Base-by-base conservation (phyloP, 495 filamentous ascomycete genomes). In the Podospora comata region DNA sequence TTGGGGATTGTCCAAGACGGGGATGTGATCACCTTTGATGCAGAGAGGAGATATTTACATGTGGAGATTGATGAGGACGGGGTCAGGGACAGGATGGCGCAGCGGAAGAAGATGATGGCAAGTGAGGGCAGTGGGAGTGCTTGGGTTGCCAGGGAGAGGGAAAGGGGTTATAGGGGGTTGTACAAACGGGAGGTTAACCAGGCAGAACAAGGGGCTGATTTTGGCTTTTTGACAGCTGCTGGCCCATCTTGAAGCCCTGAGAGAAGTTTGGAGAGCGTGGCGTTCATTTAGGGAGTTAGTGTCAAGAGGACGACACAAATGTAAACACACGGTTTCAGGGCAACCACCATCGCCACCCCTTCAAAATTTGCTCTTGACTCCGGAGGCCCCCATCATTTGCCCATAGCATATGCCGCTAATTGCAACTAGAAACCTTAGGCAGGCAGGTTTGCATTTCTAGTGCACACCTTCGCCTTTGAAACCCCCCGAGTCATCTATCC, bases 141-240 rank as follows among this genome's bases (percentile, higher is more conserved):
- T 13, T 81, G 77, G 70, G 74, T 74, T 67, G 72, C 67, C 27
- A 79, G 82, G 65, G 77, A 77, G 67, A 70, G 63, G 30, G 79
- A 78, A 68, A 80, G 88, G 67, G 88, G 88, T 11, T 91, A 90
- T 73, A 78, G 83, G n/a, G 88, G 85, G 0, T 76, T 91, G 73
- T 91, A 89, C 78, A 83, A 87, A 81, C 79, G 85, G 64, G 81
- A 82, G 62, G 88, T 91, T 3, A 89, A 88, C 58, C 85, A 88
- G 73, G 87, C 88, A 2, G 83, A 90, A 71, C 73, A 86, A 7
- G 88, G 88, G 1, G 86, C 80, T 3, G 88, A 91, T 71, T 91
- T 91, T 74, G 85, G 85, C 68, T 91, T 91, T 70, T 73, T 91
- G 30, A 83, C 82, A 2, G 88, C 88, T 26, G 75, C 71, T 13